These are phyloP conservation scores for Salix purpurea DNA, from an alignment of 345 rosid genomes.

Conservation along the genomic window DNA sequence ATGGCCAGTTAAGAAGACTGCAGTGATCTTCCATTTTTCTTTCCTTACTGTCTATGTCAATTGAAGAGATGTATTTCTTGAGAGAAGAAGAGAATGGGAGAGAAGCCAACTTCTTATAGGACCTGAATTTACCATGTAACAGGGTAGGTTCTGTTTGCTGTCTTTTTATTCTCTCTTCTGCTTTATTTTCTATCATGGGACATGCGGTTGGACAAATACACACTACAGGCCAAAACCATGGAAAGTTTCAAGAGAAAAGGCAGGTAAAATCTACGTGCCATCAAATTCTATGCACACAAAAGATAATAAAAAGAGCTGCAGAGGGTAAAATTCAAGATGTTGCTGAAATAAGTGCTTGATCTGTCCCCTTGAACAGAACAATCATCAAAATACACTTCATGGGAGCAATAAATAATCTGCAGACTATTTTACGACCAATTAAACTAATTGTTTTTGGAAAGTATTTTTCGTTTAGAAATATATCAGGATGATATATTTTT, in stretches of 20 bases:
- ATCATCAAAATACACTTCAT: not conserved
- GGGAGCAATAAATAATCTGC: not conserved
- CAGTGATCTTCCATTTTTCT: slow-evolving; percentile 43
- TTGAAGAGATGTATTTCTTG: not conserved
- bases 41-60: not conserved
- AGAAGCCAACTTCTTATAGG: slow-evolving; percentile 24
- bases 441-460: too few species aligned
- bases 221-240: slow-evolving; percentile 28
- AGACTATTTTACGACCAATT: not conserved
- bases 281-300: slow-evolving; percentile 5
- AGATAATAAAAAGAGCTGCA: slow-evolving; percentile 1
- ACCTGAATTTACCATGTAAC: not conserved
- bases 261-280: slow-evolving; percentile 5
- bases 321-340: not conserved
- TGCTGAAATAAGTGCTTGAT: not conserved
- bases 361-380: not conserved
- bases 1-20: slow-evolving; percentile 33
- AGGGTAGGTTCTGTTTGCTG: not conserved
- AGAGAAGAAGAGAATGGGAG: not conserved
- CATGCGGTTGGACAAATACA: slow-evolving; percentile 25
- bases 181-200: slow-evolving; percentile 22
- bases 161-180: not conserved
- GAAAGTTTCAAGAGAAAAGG: slow-evolving; percentile 13
- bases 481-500: too few species aligned
- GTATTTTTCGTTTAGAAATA: too few species aligned